Conservation (phyloP, 2,329 filamentous ascomycete genomes). For the Curvularia lunata region DNA sequence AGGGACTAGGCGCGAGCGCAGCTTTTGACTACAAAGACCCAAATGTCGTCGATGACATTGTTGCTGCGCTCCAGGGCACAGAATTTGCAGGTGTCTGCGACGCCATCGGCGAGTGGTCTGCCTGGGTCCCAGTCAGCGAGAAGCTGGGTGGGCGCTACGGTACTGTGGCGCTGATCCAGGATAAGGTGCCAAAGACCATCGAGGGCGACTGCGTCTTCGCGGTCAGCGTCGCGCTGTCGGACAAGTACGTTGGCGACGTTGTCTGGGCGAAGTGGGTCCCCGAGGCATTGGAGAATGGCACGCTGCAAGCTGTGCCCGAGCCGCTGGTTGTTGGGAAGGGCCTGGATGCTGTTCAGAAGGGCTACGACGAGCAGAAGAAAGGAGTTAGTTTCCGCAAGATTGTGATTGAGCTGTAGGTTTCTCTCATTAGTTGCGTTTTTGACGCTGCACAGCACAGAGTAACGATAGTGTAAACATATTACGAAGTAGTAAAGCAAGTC, state of each 20-base stretch:
- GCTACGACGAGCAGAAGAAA: conserved; percentile 35
- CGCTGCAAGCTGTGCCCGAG: conserved; percentile 40
- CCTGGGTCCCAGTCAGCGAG: conserved; percentile 38
- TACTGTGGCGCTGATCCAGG: conserved; percentile 28
- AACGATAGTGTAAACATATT: background rate
- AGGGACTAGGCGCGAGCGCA: conserved; percentile 37
- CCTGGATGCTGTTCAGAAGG: conserved; percentile 38
- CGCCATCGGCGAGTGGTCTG: conserved; percentile 34
- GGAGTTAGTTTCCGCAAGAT: conserved; percentile 46
- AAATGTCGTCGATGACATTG: conserved; percentile 47
- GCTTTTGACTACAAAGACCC: conserved; percentile 45
- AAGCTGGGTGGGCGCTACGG: conserved; percentile 41
- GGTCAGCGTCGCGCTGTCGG: conserved; percentile 24
- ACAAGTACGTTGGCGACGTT: conserved; percentile 40
- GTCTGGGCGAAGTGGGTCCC: conserved; percentile 46
- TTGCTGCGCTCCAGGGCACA: conserved; percentile 50
- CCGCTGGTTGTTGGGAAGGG: conserved; percentile 40
- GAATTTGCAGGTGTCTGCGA: conserved; percentile 55
- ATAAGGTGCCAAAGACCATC: conserved; percentile 34
- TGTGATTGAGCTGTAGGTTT: conserved; percentile 33
- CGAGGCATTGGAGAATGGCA: conserved; percentile 39
- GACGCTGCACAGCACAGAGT: background rate
- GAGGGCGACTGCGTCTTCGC: conserved; percentile 34
- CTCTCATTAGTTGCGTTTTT: no score
- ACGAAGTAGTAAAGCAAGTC: background rate